phyloP scores from a whole-genome alignment of 129 eudicot species.

The Pulicaria dysenterica region DNA sequence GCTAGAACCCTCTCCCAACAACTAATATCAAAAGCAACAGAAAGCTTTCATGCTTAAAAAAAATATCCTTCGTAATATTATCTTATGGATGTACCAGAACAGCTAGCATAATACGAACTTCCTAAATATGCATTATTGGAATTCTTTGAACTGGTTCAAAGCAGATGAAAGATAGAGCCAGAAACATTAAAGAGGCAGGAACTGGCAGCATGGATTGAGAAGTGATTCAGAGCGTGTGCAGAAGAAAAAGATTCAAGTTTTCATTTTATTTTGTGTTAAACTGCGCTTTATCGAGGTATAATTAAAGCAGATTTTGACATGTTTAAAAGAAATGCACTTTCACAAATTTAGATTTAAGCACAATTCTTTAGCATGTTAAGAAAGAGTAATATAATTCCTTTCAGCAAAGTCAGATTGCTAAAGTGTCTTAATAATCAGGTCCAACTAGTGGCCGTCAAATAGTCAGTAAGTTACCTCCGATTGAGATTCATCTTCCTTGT shows the following conservation, averaged over 20 bases:
- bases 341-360: conserved; percentile 9
- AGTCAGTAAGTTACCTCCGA: conserved; percentile 58
- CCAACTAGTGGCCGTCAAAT: background rate
- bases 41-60: too few relatives aligned
- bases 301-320: too few relatives aligned
- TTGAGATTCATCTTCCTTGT: conserved; percentile 60
- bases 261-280: background rate
- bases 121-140: too few relatives aligned
- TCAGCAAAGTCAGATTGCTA: background rate
- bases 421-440: background rate
- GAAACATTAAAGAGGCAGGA: background rate
- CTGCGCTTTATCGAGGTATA: background rate
- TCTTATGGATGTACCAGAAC: too few relatives aligned
- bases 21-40: too few relatives aligned
- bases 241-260: background rate
- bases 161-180: background rate
- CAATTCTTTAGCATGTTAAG: background rate
- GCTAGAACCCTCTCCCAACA: too few relatives aligned
- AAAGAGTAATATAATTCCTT: background rate
- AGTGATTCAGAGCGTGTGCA: background rate
- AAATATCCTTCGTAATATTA: too few relatives aligned
- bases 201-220: background rate
- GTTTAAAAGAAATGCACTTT: conserved; percentile 17
- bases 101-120: too few relatives aligned
- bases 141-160: background rate